A percentile compares a stretch with the other conserved stretches of the same genome.
Conservation (phyloP, 164 flowering plant species). For the Aristolochia contorta region DNA sequence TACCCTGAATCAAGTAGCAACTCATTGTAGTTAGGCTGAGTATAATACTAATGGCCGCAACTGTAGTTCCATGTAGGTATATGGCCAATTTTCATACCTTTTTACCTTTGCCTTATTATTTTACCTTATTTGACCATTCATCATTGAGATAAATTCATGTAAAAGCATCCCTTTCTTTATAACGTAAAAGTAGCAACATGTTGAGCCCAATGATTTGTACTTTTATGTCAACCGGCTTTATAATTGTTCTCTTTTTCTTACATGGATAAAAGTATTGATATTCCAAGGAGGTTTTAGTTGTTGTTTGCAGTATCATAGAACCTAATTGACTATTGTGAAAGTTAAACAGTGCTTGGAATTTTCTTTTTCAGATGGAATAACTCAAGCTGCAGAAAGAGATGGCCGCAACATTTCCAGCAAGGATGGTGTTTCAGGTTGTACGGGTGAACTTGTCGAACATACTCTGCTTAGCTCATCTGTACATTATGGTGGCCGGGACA, state of each 20-base stretch:
- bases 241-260: not conserved
- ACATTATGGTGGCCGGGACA: conserved; percentile 80
- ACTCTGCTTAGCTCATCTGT: conserved; percentile 69
- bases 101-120: too few species aligned
- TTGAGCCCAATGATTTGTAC: not conserved
- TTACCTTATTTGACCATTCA: too few species aligned
- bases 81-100: too few species aligned
- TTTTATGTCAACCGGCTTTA: not conserved
- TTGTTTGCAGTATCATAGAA: not conserved
- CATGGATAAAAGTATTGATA: not conserved
- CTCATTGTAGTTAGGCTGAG: too few species aligned
- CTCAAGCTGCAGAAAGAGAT: conserved; percentile 13
- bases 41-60: too few species aligned
- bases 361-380: conserved; percentile 9
- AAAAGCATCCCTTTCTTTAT: too few species aligned
- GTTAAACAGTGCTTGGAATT: not conserved
- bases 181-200: not conserved
- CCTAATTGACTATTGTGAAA: not conserved
- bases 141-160: too few species aligned
- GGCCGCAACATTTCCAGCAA: conserved; percentile 16
- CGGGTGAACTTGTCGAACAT: conserved; percentile 38
- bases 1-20: too few species aligned
- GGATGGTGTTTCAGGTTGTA: conserved; percentile 21
- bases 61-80: too few species aligned
- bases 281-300: not conserved